Evolutionary conservation across 768 basidiomycete species (phyloP), one percentile per base, ranked within the genome.

Genomic region (Pleurotus eryngii): DNA sequence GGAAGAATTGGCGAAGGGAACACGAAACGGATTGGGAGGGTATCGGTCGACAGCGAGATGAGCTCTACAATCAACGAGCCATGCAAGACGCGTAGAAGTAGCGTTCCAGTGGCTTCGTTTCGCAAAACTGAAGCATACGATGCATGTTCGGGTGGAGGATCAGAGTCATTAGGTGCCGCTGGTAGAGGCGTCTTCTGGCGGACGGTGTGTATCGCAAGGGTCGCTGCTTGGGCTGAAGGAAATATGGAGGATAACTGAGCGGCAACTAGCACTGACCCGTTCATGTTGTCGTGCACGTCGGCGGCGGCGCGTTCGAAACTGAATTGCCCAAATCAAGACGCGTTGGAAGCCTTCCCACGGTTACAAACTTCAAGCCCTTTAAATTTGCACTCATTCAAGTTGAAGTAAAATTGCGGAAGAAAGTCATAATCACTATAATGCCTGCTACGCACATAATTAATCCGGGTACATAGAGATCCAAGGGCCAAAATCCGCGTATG

Each of bases 31-130:
- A 93, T 79, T 15, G 91, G 85, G 30, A 80, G 75, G 2, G 85
- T 74, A 61, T 83, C 74, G 1, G 80, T 78, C 4, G 89, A 83
- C 46, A 92, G 74, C n/a, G 91, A 90, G 38, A 85, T 66, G 46
- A 95, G 81, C 65, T 95, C 90, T 43, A 92, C 70, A 49, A 92
- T 85, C 60, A 84, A 71, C 22, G 86, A 87, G 46, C 81, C 83
- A 60, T 93, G 87, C 55, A 93, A 76, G 46, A 92, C 79, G 59
- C 93, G 87, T 47, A 87, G 70, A 51, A 93, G 79, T 54, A 94
- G 77, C 49, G 86, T 79, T 14, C 89, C 88, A 3, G 85, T 82
- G 38, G 70, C 65, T 12, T 76, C 73, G 4, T 85, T 77, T 61
- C 85, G 78, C 57, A 88, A 75, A 53, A 85, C 61, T 17, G 80